Evolutionary conservation across 2,329 filamentous ascomycete genomes (phyloP), one percentile per base, ranked within the genome.

Genomic region (Colletotrichum tabaci): DNA sequence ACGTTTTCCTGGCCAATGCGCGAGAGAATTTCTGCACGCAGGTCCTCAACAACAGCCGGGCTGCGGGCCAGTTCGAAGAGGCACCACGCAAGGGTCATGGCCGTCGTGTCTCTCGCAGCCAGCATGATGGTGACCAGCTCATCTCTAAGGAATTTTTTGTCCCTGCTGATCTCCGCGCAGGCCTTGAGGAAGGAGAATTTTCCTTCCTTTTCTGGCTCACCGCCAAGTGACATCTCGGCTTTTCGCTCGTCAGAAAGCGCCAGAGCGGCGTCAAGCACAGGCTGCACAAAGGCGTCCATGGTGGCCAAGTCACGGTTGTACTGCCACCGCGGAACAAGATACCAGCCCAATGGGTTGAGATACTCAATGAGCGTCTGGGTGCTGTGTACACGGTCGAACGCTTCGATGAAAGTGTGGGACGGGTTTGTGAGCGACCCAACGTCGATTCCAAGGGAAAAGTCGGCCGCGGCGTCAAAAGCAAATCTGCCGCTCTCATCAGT

Each of bases 111-210:
- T n/a, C 87, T 82, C 0, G 85, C 86, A 1, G 87, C 87, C 46
- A 90, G 84, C 38, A 95, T 86, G 13, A 95, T 87, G 8, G 90
- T 89, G 56, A 94, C 89, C 50, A 95, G 85, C 77, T 95, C 92
- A 79, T 95, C 93, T n/a, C 93, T 90, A 35, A 95, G 87, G 13
- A 92, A 86, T 30, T 85, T 85, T 0, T 82, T 81, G 66, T 88
- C 84, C 15, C 91, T 88, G 0, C 93, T 95, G 79, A 91, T 91
- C n/a, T 86, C 86, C 18, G 92, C 92, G 13, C 95, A 87, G 60
- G 91, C 91, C 78, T 95, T 91, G n/a, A 95, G 86, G 82, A 95
- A 94, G 1, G 91, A 94, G 76, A 93, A 93, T 56, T 87, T 86
- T 0, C 10, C 21, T 1, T 23, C 9, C 21, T 52, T 52, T 15